phyloP scores from a whole-genome alignment of 306 rosid genomes.

The Hippophae rhamnoides region DNA sequence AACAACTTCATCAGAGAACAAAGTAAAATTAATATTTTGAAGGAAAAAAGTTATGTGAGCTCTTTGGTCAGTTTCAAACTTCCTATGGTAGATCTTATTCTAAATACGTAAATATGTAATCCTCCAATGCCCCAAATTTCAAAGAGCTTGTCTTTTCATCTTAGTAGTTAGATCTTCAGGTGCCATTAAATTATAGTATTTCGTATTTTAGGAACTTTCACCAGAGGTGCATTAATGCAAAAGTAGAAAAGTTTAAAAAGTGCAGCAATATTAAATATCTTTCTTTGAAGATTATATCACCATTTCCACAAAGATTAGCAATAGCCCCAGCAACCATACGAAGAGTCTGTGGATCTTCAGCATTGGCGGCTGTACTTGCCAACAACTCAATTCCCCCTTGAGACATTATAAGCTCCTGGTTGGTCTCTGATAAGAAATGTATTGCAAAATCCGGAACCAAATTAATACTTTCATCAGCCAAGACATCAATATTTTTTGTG shows the following conservation, averaged over 20 bases:
- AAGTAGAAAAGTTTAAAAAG: not conserved
- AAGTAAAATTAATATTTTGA: no score
- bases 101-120: no score
- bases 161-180: no score
- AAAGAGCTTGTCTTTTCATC: no score
- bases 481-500: not conserved
- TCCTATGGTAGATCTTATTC: no score
- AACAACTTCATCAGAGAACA: no score
- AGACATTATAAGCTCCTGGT: constrained; percentile 94
- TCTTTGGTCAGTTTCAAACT: no score
- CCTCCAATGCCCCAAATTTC: no score
- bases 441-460: constrained; percentile 5
- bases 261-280: constrained; percentile 3
- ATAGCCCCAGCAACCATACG: constrained; percentile 98
- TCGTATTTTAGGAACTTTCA: no score
- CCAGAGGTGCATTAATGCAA: not conserved
- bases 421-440: constrained; percentile 59
- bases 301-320: constrained; percentile 96
- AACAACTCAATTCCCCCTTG: constrained; percentile 91
- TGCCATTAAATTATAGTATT: no score
- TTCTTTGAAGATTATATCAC: constrained; percentile 33
- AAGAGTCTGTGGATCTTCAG: constrained; percentile 96
- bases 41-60: no score
- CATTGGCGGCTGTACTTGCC: constrained; percentile 69
- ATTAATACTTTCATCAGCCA: constrained; percentile 10